Conservation (phyloP, 345 rosid species). For the Adansonia digitata region DNA sequence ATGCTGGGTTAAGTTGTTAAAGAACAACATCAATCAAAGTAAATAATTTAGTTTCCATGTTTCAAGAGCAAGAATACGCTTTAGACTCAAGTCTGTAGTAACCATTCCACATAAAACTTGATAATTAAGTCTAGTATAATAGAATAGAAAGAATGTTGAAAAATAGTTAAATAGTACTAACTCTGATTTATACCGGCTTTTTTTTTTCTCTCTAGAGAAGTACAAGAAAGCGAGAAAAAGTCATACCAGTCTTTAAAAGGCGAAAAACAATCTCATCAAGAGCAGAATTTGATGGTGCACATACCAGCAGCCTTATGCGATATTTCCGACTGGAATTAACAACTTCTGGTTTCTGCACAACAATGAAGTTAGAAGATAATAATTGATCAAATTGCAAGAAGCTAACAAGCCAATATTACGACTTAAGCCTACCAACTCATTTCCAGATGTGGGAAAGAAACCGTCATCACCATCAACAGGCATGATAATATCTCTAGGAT, state of each 20-base stretch:
- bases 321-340: conserved; percentile 64
- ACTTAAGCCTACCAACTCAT: conserved; percentile 64
- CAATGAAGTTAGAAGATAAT: conserved; percentile 13
- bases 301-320: conserved; percentile 76
- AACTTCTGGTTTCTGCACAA: conserved; percentile 79
- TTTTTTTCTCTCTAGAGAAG: background rate
- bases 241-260: conserved; percentile 67
- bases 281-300: conserved; percentile 98
- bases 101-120: background rate
- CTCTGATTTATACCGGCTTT: background rate
- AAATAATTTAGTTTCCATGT: background rate
- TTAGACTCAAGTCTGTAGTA: background rate
- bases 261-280: conserved; percentile 94
- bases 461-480: conserved; percentile 90
- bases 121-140: background rate
- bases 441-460: conserved; percentile 81
- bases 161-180: background rate
- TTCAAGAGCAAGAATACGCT: background rate
- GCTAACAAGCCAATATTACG: background rate
- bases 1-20: background rate
- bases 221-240: conserved; percentile 4
- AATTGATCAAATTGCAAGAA: background rate
- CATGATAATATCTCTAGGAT: conserved; percentile 82
- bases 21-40: background rate
- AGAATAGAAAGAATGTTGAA: background rate